These are phyloP conservation scores for Sanghuangporus baumii DNA, from an alignment of 1,284 basidiomycete genomes.

Conservation along the genomic window DNA sequence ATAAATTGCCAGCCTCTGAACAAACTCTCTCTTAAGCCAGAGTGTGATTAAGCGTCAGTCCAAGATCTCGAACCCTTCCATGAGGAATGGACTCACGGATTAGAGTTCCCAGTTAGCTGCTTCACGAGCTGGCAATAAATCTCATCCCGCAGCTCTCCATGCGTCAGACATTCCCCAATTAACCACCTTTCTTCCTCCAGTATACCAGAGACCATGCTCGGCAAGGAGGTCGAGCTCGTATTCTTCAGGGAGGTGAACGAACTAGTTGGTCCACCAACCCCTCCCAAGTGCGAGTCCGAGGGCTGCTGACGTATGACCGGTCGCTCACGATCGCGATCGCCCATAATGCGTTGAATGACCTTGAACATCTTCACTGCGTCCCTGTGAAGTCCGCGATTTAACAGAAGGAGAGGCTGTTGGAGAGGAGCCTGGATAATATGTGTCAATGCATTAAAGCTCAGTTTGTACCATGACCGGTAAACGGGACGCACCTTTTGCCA, in stretches of 20 bases:
- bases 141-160: slow-evolving; percentile 84
- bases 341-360: slow-evolving; percentile 87
- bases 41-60: not conserved
- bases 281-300: slow-evolving; percentile 26
- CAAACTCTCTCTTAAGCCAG: slow-evolving; percentile 56
- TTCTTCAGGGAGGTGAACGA: slow-evolving; percentile 33
- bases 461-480: not conserved
- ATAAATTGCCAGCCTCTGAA: slow-evolving; percentile 91
- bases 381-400: slow-evolving; percentile 60
- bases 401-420: slow-evolving; percentile 64
- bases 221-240: slow-evolving; percentile 50
- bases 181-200: slow-evolving; percentile 86
- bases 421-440: slow-evolving; percentile 48
- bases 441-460: not conserved
- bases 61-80: not conserved
- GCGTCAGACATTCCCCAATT: slow-evolving; percentile 67
- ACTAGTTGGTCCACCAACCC: slow-evolving; percentile 28
- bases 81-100: slow-evolving; percentile 44
- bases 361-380: slow-evolving; percentile 84
- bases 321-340: slow-evolving; percentile 74
- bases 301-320: slow-evolving; percentile 39
- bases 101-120: slow-evolving; percentile 80
- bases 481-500: slow-evolving; percentile 69
- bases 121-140: slow-evolving; percentile 91
- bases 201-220: slow-evolving; percentile 36